Conservation (phyloP, 345 rosid species). For the Heritiera fomes region DNA sequence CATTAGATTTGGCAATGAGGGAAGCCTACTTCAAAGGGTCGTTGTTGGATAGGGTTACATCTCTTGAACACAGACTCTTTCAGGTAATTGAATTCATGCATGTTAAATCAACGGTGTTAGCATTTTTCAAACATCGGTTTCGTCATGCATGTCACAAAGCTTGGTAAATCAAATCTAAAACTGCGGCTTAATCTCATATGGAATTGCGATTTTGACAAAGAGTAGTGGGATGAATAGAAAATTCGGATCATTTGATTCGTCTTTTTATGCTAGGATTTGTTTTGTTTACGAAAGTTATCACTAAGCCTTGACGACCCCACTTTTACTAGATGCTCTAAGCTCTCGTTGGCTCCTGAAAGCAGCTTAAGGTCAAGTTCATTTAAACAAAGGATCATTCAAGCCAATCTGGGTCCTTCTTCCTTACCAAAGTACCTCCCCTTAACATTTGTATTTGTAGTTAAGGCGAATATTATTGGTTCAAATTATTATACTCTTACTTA, state of each 20-base stretch:
- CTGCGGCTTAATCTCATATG: not conserved
- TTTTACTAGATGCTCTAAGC: not conserved
- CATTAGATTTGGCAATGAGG: conserved; percentile 51
- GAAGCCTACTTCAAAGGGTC: conserved; percentile 81
- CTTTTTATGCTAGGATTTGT: not conserved
- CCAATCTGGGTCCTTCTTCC: not conserved
- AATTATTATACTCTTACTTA: no score
- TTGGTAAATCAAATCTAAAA: not conserved
- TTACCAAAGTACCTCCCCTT: not conserved
- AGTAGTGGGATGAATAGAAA: not conserved
- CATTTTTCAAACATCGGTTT: not conserved
- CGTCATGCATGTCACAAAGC: not conserved
- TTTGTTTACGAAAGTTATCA: not conserved
- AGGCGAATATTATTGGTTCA: not conserved
- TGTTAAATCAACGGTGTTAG: not conserved
- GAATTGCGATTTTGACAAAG: not conserved
- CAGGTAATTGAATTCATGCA: conserved; percentile 43
- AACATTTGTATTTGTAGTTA: not conserved
- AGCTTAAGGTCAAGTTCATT: not conserved
- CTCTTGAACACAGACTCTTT: conserved; percentile 66
- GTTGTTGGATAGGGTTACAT: conserved; percentile 60
- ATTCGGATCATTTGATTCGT: not conserved
- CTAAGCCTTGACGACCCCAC: conserved; percentile 1
- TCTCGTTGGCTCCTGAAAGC: not conserved
- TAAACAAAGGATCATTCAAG: not conserved